These are phyloP conservation scores for Xylaria multiplex DNA, from an alignment of 2,329 filamentous ascomycete species.

Conservation along the genomic window DNA sequence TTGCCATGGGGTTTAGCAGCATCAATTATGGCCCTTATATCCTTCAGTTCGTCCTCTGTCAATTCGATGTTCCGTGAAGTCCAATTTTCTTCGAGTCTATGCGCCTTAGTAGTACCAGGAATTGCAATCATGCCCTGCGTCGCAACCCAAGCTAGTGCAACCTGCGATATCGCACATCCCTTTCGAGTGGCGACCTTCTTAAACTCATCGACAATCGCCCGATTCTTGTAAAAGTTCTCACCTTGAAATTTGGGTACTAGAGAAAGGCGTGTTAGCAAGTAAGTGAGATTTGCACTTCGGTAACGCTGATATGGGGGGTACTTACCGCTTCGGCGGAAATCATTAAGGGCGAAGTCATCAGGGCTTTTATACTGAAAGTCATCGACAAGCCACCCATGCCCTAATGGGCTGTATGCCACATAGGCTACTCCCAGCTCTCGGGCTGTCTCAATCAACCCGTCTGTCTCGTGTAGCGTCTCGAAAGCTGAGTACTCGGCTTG, in stretches of 20 bases:
- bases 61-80: constrained; percentile 2
- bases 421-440: constrained; percentile 4
- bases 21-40: constrained; percentile 13
- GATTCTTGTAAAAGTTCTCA: constrained; percentile 17
- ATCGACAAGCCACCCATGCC: constrained; percentile 11
- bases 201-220: constrained; percentile 1
- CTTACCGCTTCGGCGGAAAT: constrained; percentile 11
- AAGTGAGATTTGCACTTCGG: too few species aligned
- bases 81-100: constrained; percentile 9
- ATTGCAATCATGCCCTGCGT: constrained; percentile 12
- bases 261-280: neutral
- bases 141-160: constrained; percentile 17
- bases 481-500: constrained; percentile 13
- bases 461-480: constrained; percentile 11
- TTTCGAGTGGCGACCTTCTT: constrained; percentile 8
- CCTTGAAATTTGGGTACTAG: constrained; percentile 11
- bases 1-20: constrained; percentile 8
- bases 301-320: neutral
- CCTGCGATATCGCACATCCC: neutral
- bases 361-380: constrained; percentile 3
- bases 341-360: constrained; percentile 8
- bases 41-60: constrained; percentile 8
- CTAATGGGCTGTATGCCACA: constrained; percentile 6
- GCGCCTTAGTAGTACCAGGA: constrained; percentile 11
- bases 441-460: neutral